Evolutionary conservation across 2,329 filamentous ascomycete genomes (phyloP).

Genomic region (Hymenoscyphus fructigenus): DNA sequence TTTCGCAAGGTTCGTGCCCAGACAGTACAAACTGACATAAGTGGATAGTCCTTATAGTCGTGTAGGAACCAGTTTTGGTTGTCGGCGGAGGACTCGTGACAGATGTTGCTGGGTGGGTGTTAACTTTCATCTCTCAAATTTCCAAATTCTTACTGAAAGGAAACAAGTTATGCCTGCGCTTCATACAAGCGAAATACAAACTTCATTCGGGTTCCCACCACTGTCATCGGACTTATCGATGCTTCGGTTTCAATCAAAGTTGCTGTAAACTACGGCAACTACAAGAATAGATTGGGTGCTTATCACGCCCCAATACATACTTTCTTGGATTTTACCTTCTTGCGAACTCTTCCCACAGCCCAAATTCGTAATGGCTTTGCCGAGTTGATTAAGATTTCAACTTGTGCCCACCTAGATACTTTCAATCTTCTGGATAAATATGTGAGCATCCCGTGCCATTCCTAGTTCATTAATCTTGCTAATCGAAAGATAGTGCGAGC

Average conservation of each 20-base stretch:
- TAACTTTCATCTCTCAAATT: conserved; percentile 13
- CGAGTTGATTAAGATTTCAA: conserved; percentile 74
- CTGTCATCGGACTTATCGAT: conserved; percentile 73
- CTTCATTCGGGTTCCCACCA: conserved; percentile 72
- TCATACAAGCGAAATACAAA: conserved; percentile 71
- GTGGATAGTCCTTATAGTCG: too few species aligned
- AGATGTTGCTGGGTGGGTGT: conserved; percentile 67
- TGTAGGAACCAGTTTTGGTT: conserved; percentile 61
- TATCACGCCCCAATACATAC: conserved; percentile 70
- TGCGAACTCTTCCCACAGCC: conserved; percentile 64
- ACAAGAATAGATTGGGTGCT: conserved; percentile 72
- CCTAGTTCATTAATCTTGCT: background rate
- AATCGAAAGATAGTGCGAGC: conserved; percentile 50
- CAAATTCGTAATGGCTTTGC: conserved; percentile 74
- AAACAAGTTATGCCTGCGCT: conserved; percentile 63
- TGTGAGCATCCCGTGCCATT: conserved; percentile 11
- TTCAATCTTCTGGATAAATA: conserved; percentile 68
- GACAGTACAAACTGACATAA: background rate
- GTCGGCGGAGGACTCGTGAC: conserved; percentile 70
- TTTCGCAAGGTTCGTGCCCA: conserved; percentile 53
- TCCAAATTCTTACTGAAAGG: conserved; percentile 13
- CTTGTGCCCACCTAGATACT: conserved; percentile 64
- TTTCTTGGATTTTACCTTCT: conserved; percentile 71
- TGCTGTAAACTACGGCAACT: conserved; percentile 74
- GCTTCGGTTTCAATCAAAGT: conserved; percentile 76